Base-by-base conservation (phyloP, 805 yeast species). In the Myxozyma neotropica region DNA sequence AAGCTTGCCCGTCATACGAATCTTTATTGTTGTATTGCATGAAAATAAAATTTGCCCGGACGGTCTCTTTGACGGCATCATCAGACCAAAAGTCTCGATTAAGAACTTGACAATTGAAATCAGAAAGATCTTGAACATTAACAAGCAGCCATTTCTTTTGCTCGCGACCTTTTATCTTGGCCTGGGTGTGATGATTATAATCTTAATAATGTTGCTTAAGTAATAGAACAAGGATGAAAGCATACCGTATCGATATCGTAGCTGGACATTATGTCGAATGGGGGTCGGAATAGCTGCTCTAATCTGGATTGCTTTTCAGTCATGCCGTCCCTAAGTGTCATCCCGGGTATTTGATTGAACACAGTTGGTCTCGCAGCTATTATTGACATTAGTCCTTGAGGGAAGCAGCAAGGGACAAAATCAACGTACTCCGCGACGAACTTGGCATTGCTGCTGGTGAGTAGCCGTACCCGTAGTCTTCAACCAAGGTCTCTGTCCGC, bases 21-120 rank as follows among this genome's bases (percentile, higher is more conserved):
- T 88, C 95, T 52, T 79, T n/a, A n/a, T n/a, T 80, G 62, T 87
- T 91, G 71, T 87, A 93, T 73, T 94, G 99, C 58, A 94, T 73
- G 69, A 94, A 93, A 3, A 93, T 73, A 68, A 94, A 94, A 71
- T 87, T 79, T 26, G 82, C 83, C 39, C 77, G 77, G 2, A 94
- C 85, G 1, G 83, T 67, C 17, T 79, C 81, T 71, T 89, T 91
- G 21, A 94, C 80, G 1, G 79, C 79, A 13, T 73, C 64, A 49
- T 87, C 80, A 17, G 94, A 83, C 98, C 98, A 94, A 63, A 94
- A 84, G 73, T 94, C 99, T 61, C 99, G 81, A 73, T 94, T 94
- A 55, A 94, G 75, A 33, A 88, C 85, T 71, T 93, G 98, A 70
- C 97, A 92, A 66, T 83, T 83, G 70, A 94, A 94, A 70, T 89